A percentile compares a stretch with the other conserved stretches of the same genome.
Conservation (phyloP, 768 basidiomycete species). For the Lyophyllum atratum region DNA sequence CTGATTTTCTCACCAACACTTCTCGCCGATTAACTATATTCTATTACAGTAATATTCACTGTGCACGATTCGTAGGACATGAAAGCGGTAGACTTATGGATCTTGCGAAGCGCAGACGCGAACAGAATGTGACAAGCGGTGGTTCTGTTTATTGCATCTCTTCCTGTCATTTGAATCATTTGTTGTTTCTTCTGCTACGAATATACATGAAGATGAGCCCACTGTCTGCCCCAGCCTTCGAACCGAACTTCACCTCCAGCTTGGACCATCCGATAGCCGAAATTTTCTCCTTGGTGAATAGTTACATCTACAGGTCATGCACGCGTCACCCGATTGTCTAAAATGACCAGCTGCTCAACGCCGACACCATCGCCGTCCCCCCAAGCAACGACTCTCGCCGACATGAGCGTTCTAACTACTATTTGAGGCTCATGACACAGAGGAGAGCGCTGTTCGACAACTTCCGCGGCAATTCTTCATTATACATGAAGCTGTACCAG, state of each 20-base stretch:
- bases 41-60: too few species aligned
- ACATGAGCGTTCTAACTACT: constrained; percentile 16
- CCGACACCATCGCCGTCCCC: constrained; percentile 24
- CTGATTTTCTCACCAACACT: too few species aligned
- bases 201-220: neutral
- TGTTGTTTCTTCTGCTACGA: neutral
- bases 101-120: too few species aligned
- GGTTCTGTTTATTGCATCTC: too few species aligned
- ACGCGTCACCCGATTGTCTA: constrained; percentile 30
- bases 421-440: neutral
- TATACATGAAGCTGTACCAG: constrained; percentile 32
- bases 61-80: too few species aligned
- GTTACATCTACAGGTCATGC: constrained; percentile 33
- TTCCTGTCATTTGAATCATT: neutral
- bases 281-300: constrained; percentile 28
- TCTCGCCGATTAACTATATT: too few species aligned
- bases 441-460: constrained; percentile 1
- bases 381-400: constrained; percentile 8
- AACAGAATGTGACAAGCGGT: too few species aligned
- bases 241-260: constrained; percentile 30
- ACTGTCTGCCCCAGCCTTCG: constrained; percentile 9
- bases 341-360: constrained; percentile 26
- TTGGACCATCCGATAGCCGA: constrained; percentile 28
- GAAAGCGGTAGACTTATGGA: too few species aligned
- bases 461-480: constrained; percentile 31